Conservation (phyloP, 352 stramenopile species). For the Pythium folliculosum region DNA sequence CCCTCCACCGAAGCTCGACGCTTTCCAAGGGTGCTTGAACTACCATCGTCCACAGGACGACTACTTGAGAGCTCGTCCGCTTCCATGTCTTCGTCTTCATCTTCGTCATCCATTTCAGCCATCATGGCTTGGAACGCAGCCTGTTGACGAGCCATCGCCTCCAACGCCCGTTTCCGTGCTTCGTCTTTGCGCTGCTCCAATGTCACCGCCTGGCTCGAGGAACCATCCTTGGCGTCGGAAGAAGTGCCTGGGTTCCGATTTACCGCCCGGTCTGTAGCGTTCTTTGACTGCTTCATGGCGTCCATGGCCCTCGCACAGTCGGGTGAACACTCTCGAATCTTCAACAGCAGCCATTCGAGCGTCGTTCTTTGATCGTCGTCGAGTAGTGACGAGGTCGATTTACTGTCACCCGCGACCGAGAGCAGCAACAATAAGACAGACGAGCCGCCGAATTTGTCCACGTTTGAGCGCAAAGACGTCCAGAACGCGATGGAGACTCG, state of each 20-base stretch:
- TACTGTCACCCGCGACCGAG: conserved; percentile 46
- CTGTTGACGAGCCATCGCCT: conserved; percentile 81
- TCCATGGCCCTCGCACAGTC: conserved; percentile 33
- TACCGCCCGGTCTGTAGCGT: conserved; percentile 4
- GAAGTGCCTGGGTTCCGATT: background rate
- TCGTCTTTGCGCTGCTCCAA: conserved; percentile 79
- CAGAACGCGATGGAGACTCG: conserved; percentile 41
- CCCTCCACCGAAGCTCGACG: conserved; percentile 44
- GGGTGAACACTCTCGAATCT: conserved; percentile 49
- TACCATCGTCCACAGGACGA: background rate
- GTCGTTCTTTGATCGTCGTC: conserved; percentile 78
- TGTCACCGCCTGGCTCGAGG: conserved; percentile 28
- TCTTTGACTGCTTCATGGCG: conserved; percentile 31
- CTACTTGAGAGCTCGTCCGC: conserved; percentile 11
- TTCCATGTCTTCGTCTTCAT: conserved; percentile 30
- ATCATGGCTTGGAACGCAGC: conserved; percentile 88
- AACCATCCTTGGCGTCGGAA: background rate
- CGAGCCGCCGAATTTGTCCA: conserved; percentile 33
- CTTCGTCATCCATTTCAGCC: conserved; percentile 38
- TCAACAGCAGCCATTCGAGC: conserved; percentile 76
- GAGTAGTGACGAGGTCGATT: conserved; percentile 35
- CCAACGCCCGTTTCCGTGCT: conserved; percentile 74
- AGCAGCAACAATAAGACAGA: conserved; percentile 62
- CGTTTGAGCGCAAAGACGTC: conserved; percentile 42
- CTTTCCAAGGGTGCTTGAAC: conserved; percentile 41